A percentile compares a stretch with the other conserved stretches of the same genome.
Conservation (phyloP, 1,284 basidiomycete genomes). For the Golubevia sp. region DNA sequence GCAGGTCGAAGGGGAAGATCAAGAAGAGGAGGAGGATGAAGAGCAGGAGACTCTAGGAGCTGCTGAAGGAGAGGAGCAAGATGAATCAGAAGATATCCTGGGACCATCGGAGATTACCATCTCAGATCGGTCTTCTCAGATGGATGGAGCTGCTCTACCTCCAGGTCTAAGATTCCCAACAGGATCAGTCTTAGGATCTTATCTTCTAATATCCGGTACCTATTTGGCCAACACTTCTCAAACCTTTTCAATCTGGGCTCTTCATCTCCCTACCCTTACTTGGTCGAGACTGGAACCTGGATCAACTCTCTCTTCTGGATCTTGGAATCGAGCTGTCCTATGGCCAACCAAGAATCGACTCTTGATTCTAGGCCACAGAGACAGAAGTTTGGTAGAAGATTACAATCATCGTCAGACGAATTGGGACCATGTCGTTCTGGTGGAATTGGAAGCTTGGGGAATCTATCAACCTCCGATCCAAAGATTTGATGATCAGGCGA, state of each 20-base stretch:
- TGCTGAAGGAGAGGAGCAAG: not conserved
- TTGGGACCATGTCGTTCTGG: constrained; percentile 45
- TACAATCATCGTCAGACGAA: constrained; percentile 58
- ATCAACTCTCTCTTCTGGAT: constrained; percentile 32
- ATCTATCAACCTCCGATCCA: constrained; percentile 43
- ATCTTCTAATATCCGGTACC: constrained; percentile 49
- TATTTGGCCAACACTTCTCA: constrained; percentile 54
- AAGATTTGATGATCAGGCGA: constrained; percentile 21
- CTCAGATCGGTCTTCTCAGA: constrained; percentile 17
- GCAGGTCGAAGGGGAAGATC: not conserved
- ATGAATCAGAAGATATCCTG: not conserved
- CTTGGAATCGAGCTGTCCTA: constrained; percentile 46
- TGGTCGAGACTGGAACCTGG: constrained; percentile 50
- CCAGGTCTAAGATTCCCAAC: constrained; percentile 52
- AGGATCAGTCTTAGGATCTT: constrained; percentile 36
- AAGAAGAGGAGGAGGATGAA: constrained; percentile 4
- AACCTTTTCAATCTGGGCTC: constrained; percentile 49
- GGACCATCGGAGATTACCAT: not conserved
- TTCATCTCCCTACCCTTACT: constrained; percentile 43
- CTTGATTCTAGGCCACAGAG: constrained; percentile 44
- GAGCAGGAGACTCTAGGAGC: no score
- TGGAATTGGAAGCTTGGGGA: constrained; percentile 52
- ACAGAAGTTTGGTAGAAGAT: constrained; percentile 47
- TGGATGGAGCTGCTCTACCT: constrained; percentile 44
- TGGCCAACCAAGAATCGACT: constrained; percentile 42